These are phyloP conservation scores for Ustilago crameri DNA, from an alignment of 1,284 basidiomycete species.

Conservation along the genomic window DNA sequence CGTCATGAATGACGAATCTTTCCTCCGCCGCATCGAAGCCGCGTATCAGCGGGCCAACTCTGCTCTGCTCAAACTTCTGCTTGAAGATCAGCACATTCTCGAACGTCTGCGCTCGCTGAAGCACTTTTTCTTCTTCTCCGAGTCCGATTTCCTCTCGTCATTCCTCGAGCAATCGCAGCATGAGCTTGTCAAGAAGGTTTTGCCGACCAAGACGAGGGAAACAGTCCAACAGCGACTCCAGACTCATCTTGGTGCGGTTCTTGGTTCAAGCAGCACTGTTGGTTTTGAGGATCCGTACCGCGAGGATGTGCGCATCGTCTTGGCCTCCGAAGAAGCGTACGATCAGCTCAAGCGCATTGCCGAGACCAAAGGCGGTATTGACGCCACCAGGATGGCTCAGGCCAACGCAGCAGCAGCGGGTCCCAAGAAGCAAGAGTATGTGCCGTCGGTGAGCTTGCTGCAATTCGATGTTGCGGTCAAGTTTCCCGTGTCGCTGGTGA, in stretches of 20 bases:
- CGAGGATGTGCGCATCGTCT: conserved; percentile 64
- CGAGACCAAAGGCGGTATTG: conserved; percentile 66
- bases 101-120: conserved; percentile 61
- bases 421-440: conserved; percentile 67
- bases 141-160: conserved; percentile 64
- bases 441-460: conserved; percentile 53
- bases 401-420: conserved; percentile 42
- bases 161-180: conserved; percentile 64
- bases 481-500: conserved; percentile 67
- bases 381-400: conserved; percentile 63
- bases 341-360: conserved; percentile 66
- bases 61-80: conserved; percentile 60
- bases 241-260: conserved; percentile 65
- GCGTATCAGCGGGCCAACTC: conserved; percentile 66
- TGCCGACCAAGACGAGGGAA: conserved; percentile 70
- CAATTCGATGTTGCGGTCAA: conserved; percentile 66
- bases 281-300: conserved; percentile 64
- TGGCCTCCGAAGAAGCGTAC: conserved; percentile 64
- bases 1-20: conserved; percentile 63
- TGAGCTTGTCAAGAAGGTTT: conserved; percentile 63
- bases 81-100: conserved; percentile 64
- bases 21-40: conserved; percentile 61
- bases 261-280: conserved; percentile 63
- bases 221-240: conserved; percentile 62
- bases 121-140: conserved; percentile 67